Percentiles rank a stretch among this genome's conserved stretches.
Evolutionary conservation across 2,329 filamentous ascomycete genomes (phyloP).

Genomic region (Monilinia laxa): DNA sequence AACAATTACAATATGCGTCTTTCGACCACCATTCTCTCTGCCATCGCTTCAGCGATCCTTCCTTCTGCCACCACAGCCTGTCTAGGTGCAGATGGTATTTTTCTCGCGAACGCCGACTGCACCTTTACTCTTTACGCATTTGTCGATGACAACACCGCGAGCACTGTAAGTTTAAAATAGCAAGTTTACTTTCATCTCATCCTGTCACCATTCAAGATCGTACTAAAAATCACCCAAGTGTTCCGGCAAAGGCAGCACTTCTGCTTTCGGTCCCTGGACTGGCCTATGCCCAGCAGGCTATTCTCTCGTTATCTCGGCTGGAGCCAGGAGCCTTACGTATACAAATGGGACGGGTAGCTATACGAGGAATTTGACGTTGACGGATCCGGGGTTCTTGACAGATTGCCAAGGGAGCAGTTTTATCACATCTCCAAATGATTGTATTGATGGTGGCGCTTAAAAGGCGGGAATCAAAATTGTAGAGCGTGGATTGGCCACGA

Average conservation of each 20-base stretch:
- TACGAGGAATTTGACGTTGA: neutral
- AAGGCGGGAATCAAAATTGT: neutral
- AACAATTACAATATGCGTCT: neutral
- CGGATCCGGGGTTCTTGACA: neutral
- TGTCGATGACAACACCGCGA: neutral
- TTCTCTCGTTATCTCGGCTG: neutral
- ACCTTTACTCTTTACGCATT: slow-evolving; percentile 10
- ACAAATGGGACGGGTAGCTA: neutral
- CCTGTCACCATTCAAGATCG: no score
- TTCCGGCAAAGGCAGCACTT: neutral
- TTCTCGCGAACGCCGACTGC: slow-evolving; percentile 5
- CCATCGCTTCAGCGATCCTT: neutral
- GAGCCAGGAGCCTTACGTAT: neutral
- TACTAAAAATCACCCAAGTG: neutral
- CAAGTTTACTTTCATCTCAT: neutral
- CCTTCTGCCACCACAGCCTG: neutral
- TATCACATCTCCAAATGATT: neutral
- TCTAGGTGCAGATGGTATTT: slow-evolving; percentile 7
- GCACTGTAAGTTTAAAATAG: neutral
- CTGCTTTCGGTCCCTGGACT: neutral
- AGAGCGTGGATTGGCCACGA: no score
- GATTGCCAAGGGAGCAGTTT: neutral
- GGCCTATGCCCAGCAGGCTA: neutral
- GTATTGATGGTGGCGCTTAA: neutral
- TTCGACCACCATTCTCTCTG: neutral